Evolutionary conservation across 1,284 basidiomycete species (phyloP), one percentile per base, ranked within the genome.

Genomic region (Moniliella sp.): DNA sequence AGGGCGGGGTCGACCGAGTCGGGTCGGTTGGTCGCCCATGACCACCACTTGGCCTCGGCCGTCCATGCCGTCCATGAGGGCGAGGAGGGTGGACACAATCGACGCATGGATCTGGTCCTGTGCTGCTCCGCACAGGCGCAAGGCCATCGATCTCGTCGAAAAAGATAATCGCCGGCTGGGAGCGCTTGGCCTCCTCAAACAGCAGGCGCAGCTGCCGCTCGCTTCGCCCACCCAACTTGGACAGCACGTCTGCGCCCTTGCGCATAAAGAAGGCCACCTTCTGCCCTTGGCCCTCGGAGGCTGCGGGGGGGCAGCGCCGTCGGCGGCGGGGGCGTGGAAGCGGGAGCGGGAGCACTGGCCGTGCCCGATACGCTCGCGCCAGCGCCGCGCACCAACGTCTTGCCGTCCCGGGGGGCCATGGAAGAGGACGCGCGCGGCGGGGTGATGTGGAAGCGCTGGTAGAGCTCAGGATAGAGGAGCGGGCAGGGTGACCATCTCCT

Each of bases 61-160:
- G 46, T 99, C 91, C 91, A 99, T 99, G 29, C 91, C 91, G 59
- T 97, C 91, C 88, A 97, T 97, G 30, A 99, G 67, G 0, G 91
- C 88, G 1, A 99, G 69, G 9, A 99, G 68, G 0, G 91, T 99
- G 29, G 79, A 83, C 5, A 99, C 91, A 43, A 99, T 84, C 27
- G 79, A 84, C 0, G 91, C 88, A 58, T 99, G 91, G 35, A 97
- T 94, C 63, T 99, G 91, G 59, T 97, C 91, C 57, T 97, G 91
- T 94, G 30, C 81, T 83, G 28, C 83, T 91, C 21, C 91, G 76
- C 1, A 97, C 91, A 0, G 91, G 91, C 11, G 91, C 91, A 9
- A 99, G 73, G 1, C 86, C 88, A 54, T 99, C 91, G 46, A 99
- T 99, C 64, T 99, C 91, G 57, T 99, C 83, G 51, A 88, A 88